phyloP scores from a whole-genome alignment of 805 yeast genomes.

The Starmera dryadoides region DNA sequence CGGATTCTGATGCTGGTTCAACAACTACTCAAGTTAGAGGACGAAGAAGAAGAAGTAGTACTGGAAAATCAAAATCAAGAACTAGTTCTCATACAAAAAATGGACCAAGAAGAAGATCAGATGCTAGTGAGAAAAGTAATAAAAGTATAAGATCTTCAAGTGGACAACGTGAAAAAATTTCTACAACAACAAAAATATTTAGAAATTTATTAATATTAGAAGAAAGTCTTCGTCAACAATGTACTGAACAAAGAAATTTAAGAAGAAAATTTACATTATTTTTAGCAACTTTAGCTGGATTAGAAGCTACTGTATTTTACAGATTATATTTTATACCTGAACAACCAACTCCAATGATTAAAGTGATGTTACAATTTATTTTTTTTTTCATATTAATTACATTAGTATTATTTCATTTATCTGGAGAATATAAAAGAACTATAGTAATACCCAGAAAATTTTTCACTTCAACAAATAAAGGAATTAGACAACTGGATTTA shows the following conservation, averaged over 20 bases:
- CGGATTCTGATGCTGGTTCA: conserved; percentile 25
- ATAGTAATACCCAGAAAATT: conserved; percentile 77
- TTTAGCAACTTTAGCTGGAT: conserved; percentile 31
- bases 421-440: conserved; percentile 86
- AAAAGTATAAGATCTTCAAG: conserved; percentile 16
- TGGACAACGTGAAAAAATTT: conserved; percentile 19
- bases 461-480: conserved; percentile 79
- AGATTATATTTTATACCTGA: conserved; percentile 29
- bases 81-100: background rate
- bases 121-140: conserved; percentile 19
- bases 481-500: conserved; percentile 75
- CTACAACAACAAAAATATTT: conserved; percentile 65
- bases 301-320: conserved; percentile 32
- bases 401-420: conserved; percentile 66
- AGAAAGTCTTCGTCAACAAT: conserved; percentile 79
- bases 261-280: conserved; percentile 39
- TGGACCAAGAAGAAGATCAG: conserved; percentile 17
- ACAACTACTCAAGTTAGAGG: background rate
- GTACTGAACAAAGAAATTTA: conserved; percentile 58
- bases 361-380: conserved; percentile 38
- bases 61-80: background rate
- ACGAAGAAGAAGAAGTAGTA: conserved; percentile 1
- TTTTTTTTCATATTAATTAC: conserved; percentile 61
- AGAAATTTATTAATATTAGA: conserved; percentile 79
- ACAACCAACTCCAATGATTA: conserved; percentile 31